Conservation (phyloP, 2,329 filamentous ascomycete species). For the Paecilomyces variotii region DNA sequence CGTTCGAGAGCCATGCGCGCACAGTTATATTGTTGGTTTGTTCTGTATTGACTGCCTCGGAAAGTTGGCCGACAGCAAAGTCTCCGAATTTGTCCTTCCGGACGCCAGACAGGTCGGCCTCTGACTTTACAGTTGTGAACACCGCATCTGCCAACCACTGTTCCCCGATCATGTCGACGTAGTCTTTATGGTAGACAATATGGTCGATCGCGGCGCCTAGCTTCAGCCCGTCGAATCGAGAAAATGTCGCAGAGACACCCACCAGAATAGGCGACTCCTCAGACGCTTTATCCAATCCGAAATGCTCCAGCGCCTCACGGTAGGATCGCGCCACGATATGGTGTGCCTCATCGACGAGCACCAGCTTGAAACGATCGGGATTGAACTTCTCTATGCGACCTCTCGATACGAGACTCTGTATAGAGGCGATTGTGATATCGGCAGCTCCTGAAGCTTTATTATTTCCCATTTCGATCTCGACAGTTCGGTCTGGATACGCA, state of each 20-base stretch:
- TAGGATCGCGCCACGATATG: constrained; percentile 87
- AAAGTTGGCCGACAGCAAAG: constrained; percentile 71
- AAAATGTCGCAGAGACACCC: constrained; percentile 77
- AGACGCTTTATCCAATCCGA: constrained; percentile 55
- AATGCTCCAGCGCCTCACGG: constrained; percentile 66
- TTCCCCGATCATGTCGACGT: constrained; percentile 73
- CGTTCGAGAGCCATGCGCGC: constrained; percentile 75
- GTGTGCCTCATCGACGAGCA: constrained; percentile 93
- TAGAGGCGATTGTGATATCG: constrained; percentile 88
- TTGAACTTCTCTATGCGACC: constrained; percentile 77
- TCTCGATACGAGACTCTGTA: constrained; percentile 73
- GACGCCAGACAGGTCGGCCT: constrained; percentile 69
- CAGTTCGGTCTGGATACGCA: constrained; percentile 69
- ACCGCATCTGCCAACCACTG: constrained; percentile 89
- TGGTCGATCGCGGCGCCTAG: constrained; percentile 83
- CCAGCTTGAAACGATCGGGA: constrained; percentile 70
- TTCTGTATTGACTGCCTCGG: constrained; percentile 71
- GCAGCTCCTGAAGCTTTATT: constrained; percentile 67
- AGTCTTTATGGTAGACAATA: constrained; percentile 90
- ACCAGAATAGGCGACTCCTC: constrained; percentile 59
- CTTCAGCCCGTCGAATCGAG: constrained; percentile 73
- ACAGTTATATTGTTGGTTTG: constrained; percentile 77
- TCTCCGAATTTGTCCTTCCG: constrained; percentile 61
- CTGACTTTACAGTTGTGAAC: constrained; percentile 85
- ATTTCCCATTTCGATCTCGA: constrained; percentile 89